Base-by-base conservation (phyloP, 352 stramenopile species). In the Phytopythium litorale region DNA sequence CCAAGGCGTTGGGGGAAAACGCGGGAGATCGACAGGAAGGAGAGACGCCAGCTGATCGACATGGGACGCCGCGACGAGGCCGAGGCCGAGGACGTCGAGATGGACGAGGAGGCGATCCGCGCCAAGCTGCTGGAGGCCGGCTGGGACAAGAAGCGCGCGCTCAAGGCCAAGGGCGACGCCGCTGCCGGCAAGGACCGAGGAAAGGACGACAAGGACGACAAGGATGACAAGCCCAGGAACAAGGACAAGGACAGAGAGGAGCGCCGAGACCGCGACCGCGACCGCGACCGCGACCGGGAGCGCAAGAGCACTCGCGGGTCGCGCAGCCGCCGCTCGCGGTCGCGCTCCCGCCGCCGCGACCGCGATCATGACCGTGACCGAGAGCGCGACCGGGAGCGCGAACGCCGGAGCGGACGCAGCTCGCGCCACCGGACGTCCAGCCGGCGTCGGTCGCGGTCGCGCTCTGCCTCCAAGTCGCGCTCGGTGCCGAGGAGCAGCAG, bases 71-170 rank as follows among this genome's bases (percentile, higher is more conserved):
- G 45, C 9, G 57, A 68, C 42, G 63, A 64, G 32, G 49, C 50
- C 42, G 63, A 64, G 32, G 49, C 50, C 53, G 59, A 57, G 18
- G n/a, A 50, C 15, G 62, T 73, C 62, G 35, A 76, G 32, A 71
- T 77, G 19, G 73, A 88, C 30, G 84, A 93, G 58, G 79, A 88
- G 33, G 70, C 76, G 33, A 91, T 92, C 49, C 82, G 84, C 28
- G 84, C 78, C 21, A 87, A 91, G 68, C 70, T 92, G 45, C 82
- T 79, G 42, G 76, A 88, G 45, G 78, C 80, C 43, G 80, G 84
- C 1, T 89, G 80, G 77, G 79, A 89, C 58, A 93, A 88, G 61
- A 78, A 73, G 21, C 71, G 69, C 52, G 38, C 63, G 19, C 42
- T 64, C 46, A 73, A 72, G 50, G 32, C 30, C 51, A 59, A 65